Base-by-base conservation (phyloP, 345 rosid genomes). In the Populus pruinosa region DNA sequence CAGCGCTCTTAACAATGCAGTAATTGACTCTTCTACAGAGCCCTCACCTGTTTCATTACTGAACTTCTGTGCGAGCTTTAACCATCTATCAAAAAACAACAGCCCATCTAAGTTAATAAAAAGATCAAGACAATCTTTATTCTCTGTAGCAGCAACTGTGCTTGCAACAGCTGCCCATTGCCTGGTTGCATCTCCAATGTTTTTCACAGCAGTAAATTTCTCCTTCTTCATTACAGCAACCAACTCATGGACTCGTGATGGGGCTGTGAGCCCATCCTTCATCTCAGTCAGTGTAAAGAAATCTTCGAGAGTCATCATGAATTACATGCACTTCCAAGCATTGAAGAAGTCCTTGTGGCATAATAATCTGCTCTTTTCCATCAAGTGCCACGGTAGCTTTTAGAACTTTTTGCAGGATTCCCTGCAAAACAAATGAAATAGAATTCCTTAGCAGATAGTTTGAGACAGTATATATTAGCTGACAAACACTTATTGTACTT, bases 121-220 rank as follows among this genome's bases (percentile, higher is more conserved):
- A 82, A 88, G 94, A 87, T 96, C 91, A 63, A 96, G 93, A 77
- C 99, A 92, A 65, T 93, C 98, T 87, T 83, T 89, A 81, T 85
- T 90, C 79, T 92, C 96, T 1, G 98, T 93, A 36, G 92, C 94
- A 38, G 92, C 85, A 75, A 96, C 87, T 23, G 93, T 83, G 85
- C 91, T 89, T 27, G 96, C 97, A 79, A 93, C 97, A 69, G 96
- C 92, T 71, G 92, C 82, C 98, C 97, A 93, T 68, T 93, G 97
- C 83, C 97, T 92, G 86, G 86, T 87, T 75, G 91, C 91, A 79
- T 92, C 99, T 7, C 90, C 85, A 77, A 82, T 68, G 77, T 89
- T 90, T 84, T 94, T 93, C 83, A 86, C 86, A 80, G 61, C 78
- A 78, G 73, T 81, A 78, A 89, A 90, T 87, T 88, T 91, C 73